phyloP scores from a whole-genome alignment of 495 filamentous ascomycete genomes.

The Penicillium desertorum region DNA sequence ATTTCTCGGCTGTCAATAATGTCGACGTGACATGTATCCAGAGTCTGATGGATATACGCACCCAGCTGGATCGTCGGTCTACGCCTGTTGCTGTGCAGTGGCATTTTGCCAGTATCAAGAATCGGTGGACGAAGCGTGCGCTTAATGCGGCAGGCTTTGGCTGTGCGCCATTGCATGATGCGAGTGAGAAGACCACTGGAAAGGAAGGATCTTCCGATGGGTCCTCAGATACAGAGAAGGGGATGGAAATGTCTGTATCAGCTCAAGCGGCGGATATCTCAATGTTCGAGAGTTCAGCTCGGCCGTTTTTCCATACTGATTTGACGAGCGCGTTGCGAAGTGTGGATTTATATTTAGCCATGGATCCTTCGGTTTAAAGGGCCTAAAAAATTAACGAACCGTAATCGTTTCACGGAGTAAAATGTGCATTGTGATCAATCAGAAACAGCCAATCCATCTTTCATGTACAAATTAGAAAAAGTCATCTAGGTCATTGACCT shows the following conservation, averaged over 20 bases:
- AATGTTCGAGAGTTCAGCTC: conserved; percentile 58
- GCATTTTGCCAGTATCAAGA: conserved; percentile 90
- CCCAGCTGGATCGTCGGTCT: conserved; percentile 85
- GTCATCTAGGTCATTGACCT: not conserved
- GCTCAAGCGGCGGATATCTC: not conserved
- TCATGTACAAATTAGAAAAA: not conserved
- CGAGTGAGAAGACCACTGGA: conserved; percentile 45
- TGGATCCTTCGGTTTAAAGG: not conserved
- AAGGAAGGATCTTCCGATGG: conserved; percentile 30
- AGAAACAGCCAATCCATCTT: not conserved
- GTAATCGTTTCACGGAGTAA: not conserved
- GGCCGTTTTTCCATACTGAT: conserved; percentile 89
- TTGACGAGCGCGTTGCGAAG: conserved; percentile 84
- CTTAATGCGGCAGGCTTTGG: conserved; percentile 87
- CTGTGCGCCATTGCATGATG: conserved; percentile 48
- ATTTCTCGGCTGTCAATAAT: conserved; percentile 92
- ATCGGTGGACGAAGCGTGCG: conserved; percentile 92
- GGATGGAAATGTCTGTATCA: not conserved
- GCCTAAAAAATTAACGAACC: too few relatives aligned
- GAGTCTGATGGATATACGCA: conserved; percentile 91
- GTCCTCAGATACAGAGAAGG: conserved; percentile 63
- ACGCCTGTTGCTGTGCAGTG: conserved; percentile 81
- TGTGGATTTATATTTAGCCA: conserved; percentile 31
- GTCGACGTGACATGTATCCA: conserved; percentile 91
- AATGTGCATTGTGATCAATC: not conserved